phyloP scores from a whole-genome alignment of 2,329 filamentous ascomycete species.

The Aureobasidium uvarum region DNA sequence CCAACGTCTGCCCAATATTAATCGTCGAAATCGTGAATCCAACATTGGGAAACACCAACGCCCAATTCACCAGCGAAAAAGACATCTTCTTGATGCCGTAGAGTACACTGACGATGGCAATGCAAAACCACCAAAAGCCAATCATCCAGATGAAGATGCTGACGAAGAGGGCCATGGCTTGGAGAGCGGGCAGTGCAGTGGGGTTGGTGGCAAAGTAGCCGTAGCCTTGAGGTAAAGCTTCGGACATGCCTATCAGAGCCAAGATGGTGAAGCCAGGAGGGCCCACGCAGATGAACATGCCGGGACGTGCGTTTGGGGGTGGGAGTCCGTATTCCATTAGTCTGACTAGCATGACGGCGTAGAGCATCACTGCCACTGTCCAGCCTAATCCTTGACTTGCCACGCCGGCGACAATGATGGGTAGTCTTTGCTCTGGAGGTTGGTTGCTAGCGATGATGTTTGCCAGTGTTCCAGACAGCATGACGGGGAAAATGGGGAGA shows the following conservation, averaged over 20 bases:
- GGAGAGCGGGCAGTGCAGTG: conserved; percentile 30
- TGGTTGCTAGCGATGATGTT: conserved; percentile 39
- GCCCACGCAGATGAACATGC: conserved; percentile 55
- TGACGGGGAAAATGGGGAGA: conserved; percentile 32
- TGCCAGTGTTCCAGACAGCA: conserved; percentile 41
- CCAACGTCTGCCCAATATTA: conserved; percentile 51
- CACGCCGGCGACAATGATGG: conserved; percentile 48
- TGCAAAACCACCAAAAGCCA: conserved; percentile 45
- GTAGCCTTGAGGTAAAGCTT: conserved; percentile 30
- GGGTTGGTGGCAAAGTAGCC: conserved; percentile 33
- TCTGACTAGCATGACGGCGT: conserved; percentile 44
- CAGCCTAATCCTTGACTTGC: conserved; percentile 50
- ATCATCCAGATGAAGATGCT: conserved; percentile 52
- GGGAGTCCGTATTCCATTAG: conserved; percentile 48
- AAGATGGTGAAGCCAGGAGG: conserved; percentile 38
- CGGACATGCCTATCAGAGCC: conserved; percentile 33
- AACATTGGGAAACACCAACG: conserved; percentile 65
- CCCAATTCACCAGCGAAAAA: conserved; percentile 52
- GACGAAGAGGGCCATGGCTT: conserved; percentile 32
- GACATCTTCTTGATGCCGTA: conserved; percentile 31
- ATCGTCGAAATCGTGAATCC: conserved; percentile 62
- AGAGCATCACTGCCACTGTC: conserved; percentile 47
- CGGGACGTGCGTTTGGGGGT: conserved; percentile 41
- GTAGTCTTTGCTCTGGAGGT: conserved; percentile 37
- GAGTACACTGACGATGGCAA: conserved; percentile 31